These are phyloP conservation scores for Starmerella etchellsii DNA, from an alignment of 805 yeast species.

Conservation along the genomic window DNA sequence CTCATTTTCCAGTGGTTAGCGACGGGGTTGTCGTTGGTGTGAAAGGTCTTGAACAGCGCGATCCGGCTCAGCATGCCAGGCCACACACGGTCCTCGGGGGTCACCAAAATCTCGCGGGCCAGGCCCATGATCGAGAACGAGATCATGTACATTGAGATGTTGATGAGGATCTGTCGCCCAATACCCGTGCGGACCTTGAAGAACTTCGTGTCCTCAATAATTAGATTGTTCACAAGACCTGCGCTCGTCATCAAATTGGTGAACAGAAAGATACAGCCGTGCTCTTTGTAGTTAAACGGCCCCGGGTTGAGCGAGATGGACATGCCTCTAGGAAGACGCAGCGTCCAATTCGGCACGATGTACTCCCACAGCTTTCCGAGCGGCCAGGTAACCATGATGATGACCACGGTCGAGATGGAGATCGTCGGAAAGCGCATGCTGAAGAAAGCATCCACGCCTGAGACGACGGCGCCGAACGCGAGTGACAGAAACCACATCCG, in stretches of 20 bases:
- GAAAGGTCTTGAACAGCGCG: constrained; percentile 44
- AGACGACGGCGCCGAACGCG: constrained; percentile 43
- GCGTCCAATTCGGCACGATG: constrained; percentile 26
- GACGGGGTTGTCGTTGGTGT: constrained; percentile 36
- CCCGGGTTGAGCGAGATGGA: constrained; percentile 42
- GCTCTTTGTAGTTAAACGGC: constrained; percentile 54
- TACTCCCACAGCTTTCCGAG: constrained; percentile 41
- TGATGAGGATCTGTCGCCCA: constrained; percentile 44
- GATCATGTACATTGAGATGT: constrained; percentile 45
- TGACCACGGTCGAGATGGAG: constrained; percentile 39
- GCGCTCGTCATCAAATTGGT: constrained; percentile 25
- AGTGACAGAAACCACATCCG: constrained; percentile 45
- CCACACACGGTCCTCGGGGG: constrained; percentile 59
- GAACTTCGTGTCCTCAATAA: constrained; percentile 33
- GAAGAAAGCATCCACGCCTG: constrained; percentile 48
- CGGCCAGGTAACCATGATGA: constrained; percentile 54
- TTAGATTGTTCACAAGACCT: constrained; percentile 12
- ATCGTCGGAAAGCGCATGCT: constrained; percentile 46
- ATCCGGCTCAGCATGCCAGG: constrained; percentile 50
- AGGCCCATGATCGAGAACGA: constrained; percentile 61
- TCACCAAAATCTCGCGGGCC: constrained; percentile 44
- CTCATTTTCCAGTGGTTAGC: constrained; percentile 53
- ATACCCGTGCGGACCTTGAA: constrained; percentile 36
- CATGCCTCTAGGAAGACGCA: constrained; percentile 22
- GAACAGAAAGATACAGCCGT: constrained; percentile 38